Evolutionary conservation across 441 rosid species (phyloP).

Genomic region (Theobroma grandiflorum): DNA sequence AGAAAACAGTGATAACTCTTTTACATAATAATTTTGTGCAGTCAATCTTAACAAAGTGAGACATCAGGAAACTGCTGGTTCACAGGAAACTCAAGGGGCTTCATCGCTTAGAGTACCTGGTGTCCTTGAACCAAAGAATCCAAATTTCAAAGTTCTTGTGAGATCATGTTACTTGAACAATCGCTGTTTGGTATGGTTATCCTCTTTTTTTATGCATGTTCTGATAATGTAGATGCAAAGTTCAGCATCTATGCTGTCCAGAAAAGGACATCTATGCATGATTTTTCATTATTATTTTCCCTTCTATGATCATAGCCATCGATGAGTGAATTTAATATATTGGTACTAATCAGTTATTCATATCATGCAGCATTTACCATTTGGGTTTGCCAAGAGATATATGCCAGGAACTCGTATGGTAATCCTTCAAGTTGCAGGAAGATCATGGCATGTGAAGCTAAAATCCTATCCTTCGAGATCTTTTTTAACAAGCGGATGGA

Average conservation of each 20-base stretch:
- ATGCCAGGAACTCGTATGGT: neutral
- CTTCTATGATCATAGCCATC: neutral
- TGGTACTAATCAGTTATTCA: neutral
- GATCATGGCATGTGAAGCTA: slow-evolving; percentile 18
- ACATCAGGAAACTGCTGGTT: neutral
- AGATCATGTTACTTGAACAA: neutral
- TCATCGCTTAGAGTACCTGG: neutral
- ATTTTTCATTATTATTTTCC: neutral
- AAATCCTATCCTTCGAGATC: neutral
- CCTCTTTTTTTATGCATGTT: neutral
- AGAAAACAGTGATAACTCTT: neutral
- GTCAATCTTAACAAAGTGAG: neutral
- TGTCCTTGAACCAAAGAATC: neutral
- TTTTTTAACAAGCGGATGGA: slow-evolving; percentile 15
- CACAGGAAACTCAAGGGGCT: neutral
- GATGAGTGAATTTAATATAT: neutral
- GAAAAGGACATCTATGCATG: neutral
- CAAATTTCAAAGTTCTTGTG: neutral
- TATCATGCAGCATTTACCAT: neutral
- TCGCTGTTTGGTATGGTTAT: neutral
- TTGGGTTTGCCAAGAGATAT: neutral
- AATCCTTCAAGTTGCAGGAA: slow-evolving; percentile 3
- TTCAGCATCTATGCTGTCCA: neutral
- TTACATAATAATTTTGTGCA: neutral
- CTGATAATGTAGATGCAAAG: neutral